phyloP scores from a whole-genome alignment of 345 rosid genomes.

The Eucalyptus tenuipes region DNA sequence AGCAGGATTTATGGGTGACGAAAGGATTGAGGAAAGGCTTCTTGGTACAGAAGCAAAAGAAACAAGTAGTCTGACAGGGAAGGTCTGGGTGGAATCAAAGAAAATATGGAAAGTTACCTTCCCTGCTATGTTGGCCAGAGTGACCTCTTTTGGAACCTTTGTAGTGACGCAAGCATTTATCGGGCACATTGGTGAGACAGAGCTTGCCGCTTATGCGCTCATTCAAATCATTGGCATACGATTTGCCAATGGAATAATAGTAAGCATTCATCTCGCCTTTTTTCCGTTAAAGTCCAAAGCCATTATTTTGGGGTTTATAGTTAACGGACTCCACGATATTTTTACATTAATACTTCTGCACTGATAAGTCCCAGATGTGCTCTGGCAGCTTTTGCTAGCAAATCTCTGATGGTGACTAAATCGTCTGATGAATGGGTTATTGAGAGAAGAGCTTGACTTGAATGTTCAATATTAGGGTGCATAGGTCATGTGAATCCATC shows the following conservation, averaged over 20 bases:
- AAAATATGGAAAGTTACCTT: slow-evolving; percentile 21
- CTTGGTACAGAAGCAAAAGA: background rate
- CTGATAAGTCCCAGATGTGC: background rate
- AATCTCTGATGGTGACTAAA: background rate
- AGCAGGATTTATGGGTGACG: background rate
- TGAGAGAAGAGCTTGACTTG: background rate
- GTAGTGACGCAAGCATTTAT: slow-evolving; percentile 10
- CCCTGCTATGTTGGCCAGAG: slow-evolving; percentile 5
- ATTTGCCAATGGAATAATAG: slow-evolving; percentile 13
- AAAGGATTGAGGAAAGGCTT: slow-evolving; percentile 6
- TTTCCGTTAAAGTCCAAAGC: background rate
- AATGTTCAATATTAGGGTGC: background rate
- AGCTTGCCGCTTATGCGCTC: slow-evolving; percentile 23
- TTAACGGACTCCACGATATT: background rate
- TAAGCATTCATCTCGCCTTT: background rate
- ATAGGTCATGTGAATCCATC: background rate
- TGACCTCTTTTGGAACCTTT: slow-evolving; percentile 3
- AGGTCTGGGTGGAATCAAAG: slow-evolving; percentile 13
- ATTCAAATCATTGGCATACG: slow-evolving; percentile 6
- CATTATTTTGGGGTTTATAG: background rate
- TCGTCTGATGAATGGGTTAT: background rate
- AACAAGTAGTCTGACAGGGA: background rate
- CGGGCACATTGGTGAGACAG: slow-evolving; percentile 13
- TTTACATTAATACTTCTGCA: background rate
- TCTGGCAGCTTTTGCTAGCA: background rate